These are phyloP conservation scores for Musa itinerans DNA, from an alignment of 176 grass and related monocot species.

Conservation along the genomic window DNA sequence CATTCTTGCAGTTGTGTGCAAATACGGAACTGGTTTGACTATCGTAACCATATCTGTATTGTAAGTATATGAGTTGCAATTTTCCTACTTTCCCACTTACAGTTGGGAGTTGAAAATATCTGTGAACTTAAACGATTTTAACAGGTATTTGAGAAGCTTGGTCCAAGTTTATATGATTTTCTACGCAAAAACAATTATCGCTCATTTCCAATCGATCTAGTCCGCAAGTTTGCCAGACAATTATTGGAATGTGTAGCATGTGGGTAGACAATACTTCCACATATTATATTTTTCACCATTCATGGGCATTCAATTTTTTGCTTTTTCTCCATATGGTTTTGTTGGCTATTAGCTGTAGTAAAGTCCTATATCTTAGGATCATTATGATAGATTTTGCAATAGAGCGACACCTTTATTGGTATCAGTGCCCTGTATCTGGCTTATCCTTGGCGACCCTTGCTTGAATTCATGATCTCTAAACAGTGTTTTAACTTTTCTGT, in stretches of 20 bases:
- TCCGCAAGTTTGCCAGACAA: constrained; percentile 70
- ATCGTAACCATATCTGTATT: constrained; percentile 94
- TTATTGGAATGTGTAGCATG: constrained; percentile 38
- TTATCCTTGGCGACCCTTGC: background rate
- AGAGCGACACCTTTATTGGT: constrained; percentile 16
- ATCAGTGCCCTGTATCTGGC: constrained; percentile 37
- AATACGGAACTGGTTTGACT: constrained; percentile 95
- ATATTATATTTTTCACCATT: background rate
- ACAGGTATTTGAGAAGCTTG: constrained; percentile 92
- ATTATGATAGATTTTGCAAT: background rate
- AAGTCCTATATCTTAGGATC: background rate
- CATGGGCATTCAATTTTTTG: background rate
- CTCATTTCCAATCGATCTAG: constrained; percentile 70
- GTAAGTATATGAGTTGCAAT: constrained; percentile 57
- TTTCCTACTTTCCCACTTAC: constrained; percentile 12
- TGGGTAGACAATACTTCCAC: constrained; percentile 19
- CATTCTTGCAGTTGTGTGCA: constrained; percentile 94
- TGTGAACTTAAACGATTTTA: constrained; percentile 51
- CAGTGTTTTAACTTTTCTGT: constrained; percentile 13
- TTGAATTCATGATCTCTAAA: no score
- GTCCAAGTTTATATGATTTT: constrained; percentile 48
- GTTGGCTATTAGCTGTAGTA: no score
- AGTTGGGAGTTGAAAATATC: constrained; percentile 27
- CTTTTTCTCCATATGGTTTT: no score
- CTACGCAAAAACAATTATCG: constrained; percentile 67